Evolutionary conservation across 805 yeast species (phyloP), one percentile per base, ranked within the genome.

Genomic region (Zygoascus flipseniorum): DNA sequence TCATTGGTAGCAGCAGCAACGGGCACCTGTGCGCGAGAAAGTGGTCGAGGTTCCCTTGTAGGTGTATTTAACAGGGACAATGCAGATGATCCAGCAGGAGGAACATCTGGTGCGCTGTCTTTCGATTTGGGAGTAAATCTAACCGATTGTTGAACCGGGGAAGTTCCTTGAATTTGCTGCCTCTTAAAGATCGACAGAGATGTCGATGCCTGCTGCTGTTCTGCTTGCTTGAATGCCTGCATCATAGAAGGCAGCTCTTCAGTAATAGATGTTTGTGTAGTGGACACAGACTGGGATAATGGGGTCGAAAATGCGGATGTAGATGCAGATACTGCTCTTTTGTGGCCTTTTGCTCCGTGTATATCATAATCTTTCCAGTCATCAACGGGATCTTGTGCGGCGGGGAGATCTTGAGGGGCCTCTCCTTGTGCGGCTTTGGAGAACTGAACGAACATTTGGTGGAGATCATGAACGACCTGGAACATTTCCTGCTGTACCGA

Each of bases 381-480:
- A n/a, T n/a, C 39, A 8, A 35, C 16, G 32, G 41, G 52, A 2
- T 19, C 47, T 13, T 44, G 47, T 14, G 35, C 13, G 10, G 16
- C 19, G 14, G 41, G 26, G 11, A 18, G n/a, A 19, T 44, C 47
- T 19, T 31, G 11, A 14, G 37, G 49, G 5, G 31, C 49, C 41
- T 31, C 49, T 9, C 41, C 23, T 2, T n/a, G 28, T 42, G 42
- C 44, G 20, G 46, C 55, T 20, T 52, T 55, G 43, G 63, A 54
- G 52, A 58, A 64, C 51, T 58, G 57, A 39, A 48, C 41, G 54
- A 65, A 65, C 69, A 65, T 65, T n/a, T 53, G 53, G 48, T 59
- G 58, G 16, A 65, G 55, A 41, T 65, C 69, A 4, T 56, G 54
- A 9, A 63, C 67, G 4, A 65, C 61, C 32, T 62, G 65, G 58